Conservation (phyloP, 306 rosid species). For the Quercus suber region DNA sequence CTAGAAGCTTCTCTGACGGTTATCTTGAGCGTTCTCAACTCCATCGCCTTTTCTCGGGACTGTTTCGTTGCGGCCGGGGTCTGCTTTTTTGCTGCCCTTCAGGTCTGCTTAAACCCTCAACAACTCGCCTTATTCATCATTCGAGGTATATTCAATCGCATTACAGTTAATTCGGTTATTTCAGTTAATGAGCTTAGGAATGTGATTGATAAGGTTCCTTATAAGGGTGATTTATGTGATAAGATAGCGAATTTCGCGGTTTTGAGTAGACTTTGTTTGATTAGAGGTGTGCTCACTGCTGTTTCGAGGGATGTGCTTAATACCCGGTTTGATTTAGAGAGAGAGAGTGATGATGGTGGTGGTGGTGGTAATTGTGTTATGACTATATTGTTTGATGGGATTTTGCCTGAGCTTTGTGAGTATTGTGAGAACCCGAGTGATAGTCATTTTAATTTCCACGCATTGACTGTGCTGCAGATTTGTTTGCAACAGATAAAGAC, state of each 20-base stretch:
- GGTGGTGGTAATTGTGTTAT: conserved; percentile 24
- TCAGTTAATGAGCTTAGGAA: conserved; percentile 31
- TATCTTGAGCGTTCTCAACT: conserved; percentile 60
- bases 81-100: conserved; percentile 77
- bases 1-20: conserved; percentile 49
- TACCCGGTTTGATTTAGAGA: conserved; percentile 35
- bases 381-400: conserved; percentile 83
- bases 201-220: conserved; percentile 55
- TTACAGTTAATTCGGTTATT: conserved; percentile 20
- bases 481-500: conserved; percentile 93
- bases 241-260: conserved; percentile 53
- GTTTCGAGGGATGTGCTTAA: conserved; percentile 81
- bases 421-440: conserved; percentile 84
- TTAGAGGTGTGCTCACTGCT: conserved; percentile 87
- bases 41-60: conserved; percentile 72
- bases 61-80: conserved; percentile 95
- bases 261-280: conserved; percentile 80
- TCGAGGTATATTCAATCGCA: conserved; percentile 52
- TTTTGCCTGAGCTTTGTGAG: conserved; percentile 87
- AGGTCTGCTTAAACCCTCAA: conserved; percentile 50
- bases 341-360: conserved; percentile 18
- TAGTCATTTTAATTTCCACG: conserved; percentile 90
- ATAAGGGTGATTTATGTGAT: conserved; percentile 41
- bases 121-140: conserved; percentile 74
- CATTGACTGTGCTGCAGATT: conserved; percentile 92